A percentile compares a stretch with the other conserved stretches of the same genome.
These are phyloP conservation scores for Sungouiella blattae DNA, from an alignment of 805 yeast species.

Conservation along the genomic window DNA sequence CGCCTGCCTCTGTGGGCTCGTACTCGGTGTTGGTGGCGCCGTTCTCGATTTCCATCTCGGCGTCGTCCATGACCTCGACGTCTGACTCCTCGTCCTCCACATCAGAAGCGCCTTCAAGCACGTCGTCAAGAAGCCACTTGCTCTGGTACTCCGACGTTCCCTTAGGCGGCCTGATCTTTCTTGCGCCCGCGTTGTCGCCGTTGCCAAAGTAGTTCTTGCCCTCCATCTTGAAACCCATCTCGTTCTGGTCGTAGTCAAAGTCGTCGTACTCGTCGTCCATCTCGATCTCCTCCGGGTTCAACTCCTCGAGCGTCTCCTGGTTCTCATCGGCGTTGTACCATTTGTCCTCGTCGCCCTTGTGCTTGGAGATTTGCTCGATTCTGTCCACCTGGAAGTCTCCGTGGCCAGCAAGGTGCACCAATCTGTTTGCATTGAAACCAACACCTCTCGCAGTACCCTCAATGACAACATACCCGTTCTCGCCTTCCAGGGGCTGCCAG, in stretches of 20 bases:
- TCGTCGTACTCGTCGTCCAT: slow-evolving; percentile 37
- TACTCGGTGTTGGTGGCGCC: slow-evolving; percentile 29
- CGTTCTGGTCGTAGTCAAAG: slow-evolving; percentile 18
- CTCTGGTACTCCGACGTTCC: slow-evolving; percentile 79
- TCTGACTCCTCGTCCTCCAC: slow-evolving; percentile 43
- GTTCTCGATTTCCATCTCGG: slow-evolving; percentile 31
- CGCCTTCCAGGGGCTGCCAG: slow-evolving; percentile 27
- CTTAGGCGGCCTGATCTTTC: slow-evolving; percentile 49
- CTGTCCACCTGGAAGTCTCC: slow-evolving; percentile 82
- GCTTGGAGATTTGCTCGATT: slow-evolving; percentile 49
- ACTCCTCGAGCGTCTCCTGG: slow-evolving; percentile 58
- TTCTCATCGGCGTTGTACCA: slow-evolving; percentile 29
- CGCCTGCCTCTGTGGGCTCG: slow-evolving; percentile 43
- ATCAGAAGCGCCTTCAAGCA: slow-evolving; percentile 40
- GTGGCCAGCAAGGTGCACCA: slow-evolving; percentile 81
- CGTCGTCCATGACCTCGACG: slow-evolving; percentile 33
- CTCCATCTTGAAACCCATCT: slow-evolving; percentile 51
- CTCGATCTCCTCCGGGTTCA: slow-evolving; percentile 52
- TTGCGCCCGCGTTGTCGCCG: slow-evolving; percentile 15
- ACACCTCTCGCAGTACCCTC: slow-evolving; percentile 86
- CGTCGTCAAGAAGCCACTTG: slow-evolving; percentile 67
- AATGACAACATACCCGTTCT: slow-evolving; percentile 48
- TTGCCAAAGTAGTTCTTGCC: slow-evolving; percentile 49
- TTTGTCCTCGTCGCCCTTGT: slow-evolving; percentile 21
- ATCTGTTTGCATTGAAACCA: slow-evolving; percentile 73